Conservation (phyloP, 1,139 yeast species). For the Suhomyces atakaporum region DNA sequence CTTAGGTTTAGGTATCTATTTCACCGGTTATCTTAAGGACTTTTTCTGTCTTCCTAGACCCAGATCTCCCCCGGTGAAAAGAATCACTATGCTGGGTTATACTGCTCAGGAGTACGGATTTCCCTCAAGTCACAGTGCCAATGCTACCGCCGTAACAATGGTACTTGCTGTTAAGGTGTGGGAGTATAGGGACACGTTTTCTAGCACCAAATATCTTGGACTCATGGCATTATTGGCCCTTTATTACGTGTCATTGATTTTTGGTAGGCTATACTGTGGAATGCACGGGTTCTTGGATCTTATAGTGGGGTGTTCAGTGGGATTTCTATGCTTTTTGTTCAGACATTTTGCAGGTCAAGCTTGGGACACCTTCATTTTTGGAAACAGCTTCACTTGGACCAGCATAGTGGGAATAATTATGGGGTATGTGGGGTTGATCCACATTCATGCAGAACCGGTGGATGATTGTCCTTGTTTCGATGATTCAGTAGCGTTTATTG, state of each 20-base stretch:
- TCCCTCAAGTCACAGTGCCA: conserved; percentile 91
- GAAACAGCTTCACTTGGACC: conserved; percentile 17
- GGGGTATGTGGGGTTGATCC: conserved; percentile 53
- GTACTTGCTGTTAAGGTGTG: conserved; percentile 37
- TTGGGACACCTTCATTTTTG: conserved; percentile 43
- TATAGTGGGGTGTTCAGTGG: conserved; percentile 63
- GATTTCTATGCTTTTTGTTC: conserved; percentile 47
- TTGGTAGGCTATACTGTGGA: conserved; percentile 91
- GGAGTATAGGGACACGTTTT: conserved; percentile 16
- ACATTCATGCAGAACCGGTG: conserved; percentile 79
- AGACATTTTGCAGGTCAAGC: conserved; percentile 37
- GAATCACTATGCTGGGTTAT: conserved; percentile 85
- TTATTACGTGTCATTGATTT: conserved; percentile 67
- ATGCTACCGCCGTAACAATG: conserved; percentile 79
- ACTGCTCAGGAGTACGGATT: conserved; percentile 94
- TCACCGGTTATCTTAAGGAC: conserved; percentile 80
- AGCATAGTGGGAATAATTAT: conserved; percentile 33
- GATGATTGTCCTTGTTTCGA: conserved; percentile 97
- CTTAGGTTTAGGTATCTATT: conserved; percentile 81
- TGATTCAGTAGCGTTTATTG: conserved; percentile 91
- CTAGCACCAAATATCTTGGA: too few species aligned
- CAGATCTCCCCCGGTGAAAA: conserved; percentile 83
- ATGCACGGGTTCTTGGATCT: conserved; percentile 95
- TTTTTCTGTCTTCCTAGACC: conserved; percentile 91
- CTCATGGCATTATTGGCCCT: conserved; percentile 22